A percentile compares a stretch with the other conserved stretches of the same genome.
These are phyloP conservation scores for Chaetomiaceae sp. DNA, from an alignment of 2,329 filamentous ascomycete species.

Conservation along the genomic window DNA sequence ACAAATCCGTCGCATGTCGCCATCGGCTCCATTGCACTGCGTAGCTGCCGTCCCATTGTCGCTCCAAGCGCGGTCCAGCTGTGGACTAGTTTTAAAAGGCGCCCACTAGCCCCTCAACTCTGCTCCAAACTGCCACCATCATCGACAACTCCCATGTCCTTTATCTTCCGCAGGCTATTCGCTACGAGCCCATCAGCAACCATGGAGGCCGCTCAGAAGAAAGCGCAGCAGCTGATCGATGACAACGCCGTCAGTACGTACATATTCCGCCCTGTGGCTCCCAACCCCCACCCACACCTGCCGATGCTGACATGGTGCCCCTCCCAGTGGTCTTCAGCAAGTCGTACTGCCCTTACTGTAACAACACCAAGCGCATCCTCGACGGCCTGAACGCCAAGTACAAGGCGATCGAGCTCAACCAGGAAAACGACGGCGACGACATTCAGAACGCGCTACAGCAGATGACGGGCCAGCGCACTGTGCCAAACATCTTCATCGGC, in stretches of 20 bases:
- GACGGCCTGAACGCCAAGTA: constrained; percentile 65
- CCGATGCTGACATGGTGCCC: background rate
- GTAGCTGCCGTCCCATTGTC: background rate
- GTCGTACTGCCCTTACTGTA: constrained; percentile 93
- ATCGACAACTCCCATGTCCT: constrained; percentile 45
- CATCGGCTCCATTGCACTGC: background rate
- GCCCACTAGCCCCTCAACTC: constrained; percentile 11
- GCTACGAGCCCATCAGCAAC: constrained; percentile 53
- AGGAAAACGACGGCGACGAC: constrained; percentile 71
- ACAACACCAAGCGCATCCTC: constrained; percentile 68
- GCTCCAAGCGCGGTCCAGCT: background rate
- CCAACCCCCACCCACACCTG: no score
- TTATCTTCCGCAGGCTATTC: constrained; percentile 65
- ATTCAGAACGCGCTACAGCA: constrained; percentile 79
- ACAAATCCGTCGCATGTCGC: constrained; percentile 9
- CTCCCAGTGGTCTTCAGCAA: constrained; percentile 85
- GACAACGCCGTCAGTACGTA: constrained; percentile 75
- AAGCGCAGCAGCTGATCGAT: constrained; percentile 81
- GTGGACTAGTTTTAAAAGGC: constrained; percentile 9
- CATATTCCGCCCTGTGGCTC: background rate
- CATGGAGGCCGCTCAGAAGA: constrained; percentile 78
- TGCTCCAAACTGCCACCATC: constrained; percentile 10
- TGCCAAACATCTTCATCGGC: constrained; percentile 92
- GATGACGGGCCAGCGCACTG: constrained; percentile 76
- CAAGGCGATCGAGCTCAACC: constrained; percentile 74